Percentiles rank a stretch among this genome's conserved stretches.
Conservation (phyloP, 2,329 filamentous ascomycete species). For the Coniochaeta prunicola region DNA sequence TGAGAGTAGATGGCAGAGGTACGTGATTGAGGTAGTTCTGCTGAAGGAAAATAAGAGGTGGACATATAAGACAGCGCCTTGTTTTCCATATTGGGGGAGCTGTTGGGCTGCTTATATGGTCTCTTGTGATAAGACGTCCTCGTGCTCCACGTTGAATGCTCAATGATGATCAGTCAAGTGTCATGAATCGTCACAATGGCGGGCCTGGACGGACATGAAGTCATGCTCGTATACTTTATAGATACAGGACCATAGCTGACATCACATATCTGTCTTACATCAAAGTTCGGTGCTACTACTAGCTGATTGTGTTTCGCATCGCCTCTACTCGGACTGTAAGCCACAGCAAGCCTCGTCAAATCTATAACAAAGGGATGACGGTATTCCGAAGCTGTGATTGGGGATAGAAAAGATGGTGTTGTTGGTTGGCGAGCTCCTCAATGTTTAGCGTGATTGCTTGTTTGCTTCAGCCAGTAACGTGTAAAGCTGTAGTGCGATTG, state of each 20-base stretch:
- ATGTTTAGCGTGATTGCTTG: neutral
- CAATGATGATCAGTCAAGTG: neutral
- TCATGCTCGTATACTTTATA: neutral
- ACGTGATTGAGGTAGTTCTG: neutral
- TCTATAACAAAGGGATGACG: neutral
- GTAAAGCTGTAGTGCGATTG: neutral
- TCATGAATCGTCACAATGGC: neutral
- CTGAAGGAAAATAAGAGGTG: neutral
- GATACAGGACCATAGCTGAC: neutral
- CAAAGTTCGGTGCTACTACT: neutral
- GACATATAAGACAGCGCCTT: neutral
- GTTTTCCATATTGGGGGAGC: neutral
- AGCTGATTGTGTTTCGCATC: neutral
- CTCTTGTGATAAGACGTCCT: neutral
- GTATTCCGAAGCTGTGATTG: neutral
- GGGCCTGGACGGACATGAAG: no score
- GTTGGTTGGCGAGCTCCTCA: neutral
- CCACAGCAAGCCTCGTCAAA: neutral
- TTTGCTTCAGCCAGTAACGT: neutral
- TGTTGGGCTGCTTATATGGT: neutral
- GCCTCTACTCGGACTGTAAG: neutral
- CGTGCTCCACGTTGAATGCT: neutral
- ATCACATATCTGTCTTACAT: neutral
- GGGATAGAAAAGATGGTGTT: neutral
- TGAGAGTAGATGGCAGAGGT: neutral